Evolutionary conservation across 495 filamentous ascomycete species (phyloP).

Genomic region (Friedmanniomyces endolithicus): DNA sequence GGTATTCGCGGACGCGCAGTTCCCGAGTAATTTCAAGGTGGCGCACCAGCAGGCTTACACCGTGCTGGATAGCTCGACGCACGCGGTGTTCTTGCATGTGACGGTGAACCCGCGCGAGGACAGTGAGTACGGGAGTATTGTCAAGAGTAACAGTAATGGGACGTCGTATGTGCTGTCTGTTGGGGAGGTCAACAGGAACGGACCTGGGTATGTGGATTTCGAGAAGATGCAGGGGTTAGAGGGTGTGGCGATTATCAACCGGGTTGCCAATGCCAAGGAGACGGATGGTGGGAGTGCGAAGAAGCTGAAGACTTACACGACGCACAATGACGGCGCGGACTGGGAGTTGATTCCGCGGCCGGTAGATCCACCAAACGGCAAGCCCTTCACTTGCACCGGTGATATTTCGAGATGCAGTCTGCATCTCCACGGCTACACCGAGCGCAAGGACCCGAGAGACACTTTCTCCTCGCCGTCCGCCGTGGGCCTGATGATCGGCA

Average conservation of each 20-base stretch:
- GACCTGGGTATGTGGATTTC: constrained; percentile 73
- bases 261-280: constrained; percentile 58
- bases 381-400: constrained; percentile 54
- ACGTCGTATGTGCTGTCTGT: constrained; percentile 83
- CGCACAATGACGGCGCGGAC: constrained; percentile 85
- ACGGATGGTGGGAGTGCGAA: constrained; percentile 54
- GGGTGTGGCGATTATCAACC: constrained; percentile 76
- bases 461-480: constrained; percentile 81
- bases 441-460: constrained; percentile 63
- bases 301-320: constrained; percentile 76
- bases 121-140: constrained; percentile 65
- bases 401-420: constrained; percentile 59
- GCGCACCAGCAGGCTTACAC: constrained; percentile 72
- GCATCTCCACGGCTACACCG: constrained; percentile 89
- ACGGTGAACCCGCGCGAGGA: constrained; percentile 50
- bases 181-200: constrained; percentile 62
- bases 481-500: constrained; percentile 78
- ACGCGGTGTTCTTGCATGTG: constrained; percentile 86
- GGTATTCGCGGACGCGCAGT: constrained; percentile 69
- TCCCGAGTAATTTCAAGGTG: constrained; percentile 70
- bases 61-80: constrained; percentile 81
- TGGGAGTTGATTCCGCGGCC: constrained; percentile 68
- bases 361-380: constrained; percentile 52
- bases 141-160: constrained; percentile 97
- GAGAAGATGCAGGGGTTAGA: constrained; percentile 89